A percentile compares a stretch with the other conserved stretches of the same genome.
These are phyloP conservation scores for Coemansia asiatica DNA, from an alignment of 192 early-diverging fungal species.

Conservation along the genomic window DNA sequence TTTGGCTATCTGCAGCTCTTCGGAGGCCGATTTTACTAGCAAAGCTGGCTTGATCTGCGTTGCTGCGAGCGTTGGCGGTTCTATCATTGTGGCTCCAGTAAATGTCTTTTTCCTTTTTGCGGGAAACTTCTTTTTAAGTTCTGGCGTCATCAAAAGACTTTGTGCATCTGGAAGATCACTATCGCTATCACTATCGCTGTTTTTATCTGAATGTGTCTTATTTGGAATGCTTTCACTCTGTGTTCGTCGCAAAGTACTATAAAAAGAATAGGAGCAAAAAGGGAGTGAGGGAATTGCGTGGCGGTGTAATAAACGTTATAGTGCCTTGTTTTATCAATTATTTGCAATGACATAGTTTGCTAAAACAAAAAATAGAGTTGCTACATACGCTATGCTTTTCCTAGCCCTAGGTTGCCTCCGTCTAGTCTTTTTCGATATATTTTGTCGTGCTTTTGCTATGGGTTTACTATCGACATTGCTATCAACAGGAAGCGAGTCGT, in stretches of 20 bases:
- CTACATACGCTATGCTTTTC: no score
- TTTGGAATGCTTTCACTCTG: constrained; percentile 22
- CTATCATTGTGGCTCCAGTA: neutral
- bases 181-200: constrained; percentile 31
- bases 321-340: no score
- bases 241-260: constrained; percentile 22
- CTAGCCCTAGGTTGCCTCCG: no score
- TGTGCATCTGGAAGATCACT: constrained; percentile 50
- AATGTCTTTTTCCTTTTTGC: neutral
- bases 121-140: neutral
- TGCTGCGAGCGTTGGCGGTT: neutral
- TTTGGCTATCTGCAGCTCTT: constrained; percentile 4
- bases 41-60: neutral
- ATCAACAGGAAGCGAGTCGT: no score
- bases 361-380: no score
- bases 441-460: no score
- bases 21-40: constrained; percentile 39
- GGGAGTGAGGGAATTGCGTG: no score
- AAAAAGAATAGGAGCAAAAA: neutral
- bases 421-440: no score
- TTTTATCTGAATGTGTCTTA: neutral
- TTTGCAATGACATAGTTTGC: no score
- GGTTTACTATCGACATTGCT: no score
- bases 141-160: constrained; percentile 27
- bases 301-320: no score